Evolutionary conservation across 257 asterid genomes (phyloP), one percentile per base, ranked within the genome.

Genomic region (Mentha longifolia): DNA sequence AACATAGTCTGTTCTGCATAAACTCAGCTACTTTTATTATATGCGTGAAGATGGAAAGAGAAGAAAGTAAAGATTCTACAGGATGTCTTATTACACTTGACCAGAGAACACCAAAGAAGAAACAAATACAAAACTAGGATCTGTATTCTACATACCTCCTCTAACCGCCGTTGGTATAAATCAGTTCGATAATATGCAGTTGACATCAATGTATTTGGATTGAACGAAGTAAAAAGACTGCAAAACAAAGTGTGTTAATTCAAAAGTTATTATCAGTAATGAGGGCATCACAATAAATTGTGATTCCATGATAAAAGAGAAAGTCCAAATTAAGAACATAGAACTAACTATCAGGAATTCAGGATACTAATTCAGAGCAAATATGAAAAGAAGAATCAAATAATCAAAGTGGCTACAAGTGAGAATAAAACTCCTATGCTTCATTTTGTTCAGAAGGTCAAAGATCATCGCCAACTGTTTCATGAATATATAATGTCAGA

Each of bases 201-300:
- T 73, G 98, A 95, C 95, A 89, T 79, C 89, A 95, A 78, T 76
- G 74, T 68, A 59, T 74, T 82, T 65, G 98, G 97, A 76, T 90
- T 85, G 78, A 85, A 95, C 41, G 98, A 95, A 52, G 77, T 85
- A 85, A 95, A 92, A 74, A 95, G 92, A 78, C 96, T 89, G 98
- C 81, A 79, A 79, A 79, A 76, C 57, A 61, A 61, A 65, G 70
- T 13, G 71, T 51, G 68, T n/a, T 56, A 77, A 68, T 50, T 54
- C 57, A 65, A 49, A 65, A 64, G 13, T 72, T 67, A 61, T 28
- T 17, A 65, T 49, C 51, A 65, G 37, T 19, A 30, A 45, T 45
- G 22, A 49, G 43, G 55, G 45, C 41, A 65, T 57, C 25, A 28
- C 4, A 25, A 62, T 9, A 74, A 74, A 43, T 11, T 51, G 61